phyloP scores from a whole-genome alignment of 257 asterid species.

The Dorcoceras hygrometricum region DNA sequence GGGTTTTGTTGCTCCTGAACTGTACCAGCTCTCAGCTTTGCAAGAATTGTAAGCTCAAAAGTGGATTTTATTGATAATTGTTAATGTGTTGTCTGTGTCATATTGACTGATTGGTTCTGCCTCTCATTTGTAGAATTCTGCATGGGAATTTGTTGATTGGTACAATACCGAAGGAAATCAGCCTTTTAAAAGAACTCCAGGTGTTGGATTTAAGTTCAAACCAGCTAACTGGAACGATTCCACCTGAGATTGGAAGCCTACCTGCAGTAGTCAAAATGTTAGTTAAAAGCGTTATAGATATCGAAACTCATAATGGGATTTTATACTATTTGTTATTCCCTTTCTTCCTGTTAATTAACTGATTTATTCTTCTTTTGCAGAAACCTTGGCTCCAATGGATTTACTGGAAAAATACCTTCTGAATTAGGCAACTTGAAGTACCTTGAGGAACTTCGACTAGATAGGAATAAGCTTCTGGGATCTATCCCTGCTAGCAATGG shows the following conservation, averaged over 20 bases:
- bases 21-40: conserved; percentile 55
- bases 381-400: conserved; percentile 74
- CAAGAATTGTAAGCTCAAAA: conserved; percentile 65
- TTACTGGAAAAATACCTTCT: conserved; percentile 73
- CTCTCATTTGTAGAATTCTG: conserved; percentile 49
- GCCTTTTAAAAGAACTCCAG: conserved; percentile 64
- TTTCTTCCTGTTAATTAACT: conserved; percentile 3
- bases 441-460: conserved; percentile 80
- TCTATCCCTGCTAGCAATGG: conserved; percentile 55
- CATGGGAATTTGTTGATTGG: conserved; percentile 79
- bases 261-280: conserved; percentile 59
- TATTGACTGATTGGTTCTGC: conserved; percentile 22
- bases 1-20: conserved; percentile 80
- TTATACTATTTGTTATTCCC: background rate
- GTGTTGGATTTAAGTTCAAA: conserved; percentile 80
- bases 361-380: conserved; percentile 33
- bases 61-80: background rate
- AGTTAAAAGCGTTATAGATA: conserved; percentile 29
- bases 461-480: conserved; percentile 74
- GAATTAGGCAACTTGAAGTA: conserved; percentile 66
- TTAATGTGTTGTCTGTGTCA: background rate
- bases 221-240: conserved; percentile 78
- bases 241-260: conserved; percentile 77
- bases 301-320: conserved; percentile 20
- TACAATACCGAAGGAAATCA: conserved; percentile 81